phyloP scores from a whole-genome alignment of 164 flowering plant species.

The Macadamia integrifolia region DNA sequence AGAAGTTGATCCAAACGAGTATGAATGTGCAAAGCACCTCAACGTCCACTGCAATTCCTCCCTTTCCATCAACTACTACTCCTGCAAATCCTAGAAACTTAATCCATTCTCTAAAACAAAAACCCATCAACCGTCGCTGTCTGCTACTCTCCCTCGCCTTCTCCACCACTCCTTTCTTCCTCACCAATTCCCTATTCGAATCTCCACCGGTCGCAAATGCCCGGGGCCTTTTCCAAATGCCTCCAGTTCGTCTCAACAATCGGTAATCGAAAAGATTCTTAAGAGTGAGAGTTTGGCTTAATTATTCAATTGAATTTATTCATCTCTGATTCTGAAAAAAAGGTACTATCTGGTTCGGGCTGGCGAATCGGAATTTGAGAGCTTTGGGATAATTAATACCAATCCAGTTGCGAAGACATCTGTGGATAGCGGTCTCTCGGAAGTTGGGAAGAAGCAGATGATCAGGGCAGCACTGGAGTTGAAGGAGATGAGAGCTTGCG shows the following conservation, averaged over 20 bases:
- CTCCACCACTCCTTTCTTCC: slow-evolving; percentile 22
- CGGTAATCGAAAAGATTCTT: slow-evolving; percentile 34
- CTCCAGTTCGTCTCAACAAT: slow-evolving; percentile 73
- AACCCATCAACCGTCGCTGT: slow-evolving; percentile 37
- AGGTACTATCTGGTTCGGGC: slow-evolving; percentile 91
- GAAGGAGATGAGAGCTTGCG: slow-evolving; percentile 78
- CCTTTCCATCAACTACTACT: slow-evolving; percentile 11
- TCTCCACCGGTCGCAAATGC: slow-evolving; percentile 36
- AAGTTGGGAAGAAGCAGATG: slow-evolving; percentile 70
- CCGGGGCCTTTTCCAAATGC: slow-evolving; percentile 92
- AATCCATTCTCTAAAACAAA: slow-evolving; percentile 10
- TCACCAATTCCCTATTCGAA: neutral
- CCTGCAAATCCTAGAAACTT: slow-evolving; percentile 9
- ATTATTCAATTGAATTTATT: neutral
- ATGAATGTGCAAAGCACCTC: slow-evolving; percentile 6
- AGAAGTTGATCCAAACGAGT: neutral
- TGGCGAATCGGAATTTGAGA: slow-evolving; percentile 88
- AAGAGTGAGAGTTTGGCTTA: no score
- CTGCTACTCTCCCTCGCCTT: slow-evolving; percentile 43
- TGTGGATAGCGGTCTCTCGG: slow-evolving; percentile 75
- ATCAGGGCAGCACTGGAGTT: slow-evolving; percentile 59
- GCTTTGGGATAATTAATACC: slow-evolving; percentile 71
- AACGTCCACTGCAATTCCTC: slow-evolving; percentile 5
- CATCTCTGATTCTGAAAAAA: neutral
- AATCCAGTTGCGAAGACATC: slow-evolving; percentile 95